phyloP scores from a whole-genome alignment of 2,329 filamentous ascomycete genomes.

The Fusarium marasasianum region DNA sequence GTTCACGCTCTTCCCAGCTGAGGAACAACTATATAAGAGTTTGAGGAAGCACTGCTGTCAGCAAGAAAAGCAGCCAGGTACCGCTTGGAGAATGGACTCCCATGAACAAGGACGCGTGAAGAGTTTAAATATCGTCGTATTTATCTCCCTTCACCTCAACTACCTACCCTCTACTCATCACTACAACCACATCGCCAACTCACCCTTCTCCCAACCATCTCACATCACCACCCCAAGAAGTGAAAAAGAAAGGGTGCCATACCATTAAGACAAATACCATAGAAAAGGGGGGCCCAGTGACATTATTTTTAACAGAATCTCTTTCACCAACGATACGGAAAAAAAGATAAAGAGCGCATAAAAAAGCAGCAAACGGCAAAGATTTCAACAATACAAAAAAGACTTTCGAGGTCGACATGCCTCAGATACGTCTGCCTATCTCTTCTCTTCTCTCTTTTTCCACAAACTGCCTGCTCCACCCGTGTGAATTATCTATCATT shows the following conservation, averaged over 20 bases:
- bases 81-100: not conserved
- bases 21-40: not conserved
- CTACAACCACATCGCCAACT: not conserved
- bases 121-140: not conserved
- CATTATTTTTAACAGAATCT: not conserved
- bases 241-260: slow-evolving; percentile 23
- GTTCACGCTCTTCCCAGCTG: no score
- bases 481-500: not conserved
- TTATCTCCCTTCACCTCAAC: not conserved
- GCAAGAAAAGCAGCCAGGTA: not conserved
- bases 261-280: slow-evolving; percentile 33
- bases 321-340: slow-evolving; percentile 11
- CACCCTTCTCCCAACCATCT: not conserved
- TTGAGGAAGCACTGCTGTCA: not conserved
- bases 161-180: not conserved
- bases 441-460: slow-evolving; percentile 13
- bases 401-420: slow-evolving; percentile 5
- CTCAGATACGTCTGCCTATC: slow-evolving; percentile 24
- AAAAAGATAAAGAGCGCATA: not conserved
- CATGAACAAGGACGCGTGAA: not conserved
- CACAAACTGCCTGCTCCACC: not conserved
- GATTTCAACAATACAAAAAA: slow-evolving; percentile 23
- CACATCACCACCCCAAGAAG: slow-evolving; percentile 7
- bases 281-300: not conserved
- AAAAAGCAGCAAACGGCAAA: not conserved